Conservation (phyloP, 352 stramenopile genomes). For the Pseudoperonospora humuli region DNA sequence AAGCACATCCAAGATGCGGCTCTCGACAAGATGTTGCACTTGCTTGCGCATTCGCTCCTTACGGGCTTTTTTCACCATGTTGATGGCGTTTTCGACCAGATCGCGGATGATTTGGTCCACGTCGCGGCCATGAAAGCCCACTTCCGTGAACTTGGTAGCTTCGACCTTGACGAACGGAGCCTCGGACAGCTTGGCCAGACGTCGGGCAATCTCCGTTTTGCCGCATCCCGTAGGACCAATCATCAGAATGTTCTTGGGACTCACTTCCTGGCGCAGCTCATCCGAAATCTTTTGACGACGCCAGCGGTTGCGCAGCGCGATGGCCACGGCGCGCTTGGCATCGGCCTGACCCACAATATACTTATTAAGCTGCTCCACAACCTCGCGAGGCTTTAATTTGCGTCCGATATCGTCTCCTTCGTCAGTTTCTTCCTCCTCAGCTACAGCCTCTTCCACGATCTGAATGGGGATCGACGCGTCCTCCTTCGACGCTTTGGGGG, state of each 20-base stretch:
- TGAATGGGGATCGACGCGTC: conserved; percentile 18
- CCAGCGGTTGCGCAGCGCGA: conserved; percentile 98
- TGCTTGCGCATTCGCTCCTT: conserved; percentile 90
- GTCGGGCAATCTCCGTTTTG: conserved; percentile 97
- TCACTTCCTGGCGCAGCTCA: conserved; percentile 87
- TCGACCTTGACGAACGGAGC: conserved; percentile 98
- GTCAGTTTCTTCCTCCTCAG: conserved; percentile 19
- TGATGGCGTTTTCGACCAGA: conserved; percentile 96
- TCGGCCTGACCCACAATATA: conserved; percentile 97
- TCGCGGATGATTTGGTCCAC: conserved; percentile 99
- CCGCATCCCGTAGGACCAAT: conserved; percentile 98
- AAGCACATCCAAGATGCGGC: conserved; percentile 92
- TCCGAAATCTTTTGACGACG: conserved; percentile 92
- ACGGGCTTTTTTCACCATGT: conserved; percentile 92
- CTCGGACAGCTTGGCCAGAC: conserved; percentile 95
- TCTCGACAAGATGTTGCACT: conserved; percentile 91
- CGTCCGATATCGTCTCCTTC: conserved; percentile 53
- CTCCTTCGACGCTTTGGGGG: conserved; percentile 24
- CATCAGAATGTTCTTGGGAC: conserved; percentile 99
- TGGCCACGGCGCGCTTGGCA: conserved; percentile 96
- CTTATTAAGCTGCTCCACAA: conserved; percentile 94
- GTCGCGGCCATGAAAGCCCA: conserved; percentile 98
- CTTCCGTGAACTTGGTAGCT: conserved; percentile 99
- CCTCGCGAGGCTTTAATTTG: conserved; percentile 88
- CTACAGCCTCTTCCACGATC: conserved; percentile 24